phyloP scores from a whole-genome alignment of 495 filamentous ascomycete species.

The Articulospora tetracladia region DNA sequence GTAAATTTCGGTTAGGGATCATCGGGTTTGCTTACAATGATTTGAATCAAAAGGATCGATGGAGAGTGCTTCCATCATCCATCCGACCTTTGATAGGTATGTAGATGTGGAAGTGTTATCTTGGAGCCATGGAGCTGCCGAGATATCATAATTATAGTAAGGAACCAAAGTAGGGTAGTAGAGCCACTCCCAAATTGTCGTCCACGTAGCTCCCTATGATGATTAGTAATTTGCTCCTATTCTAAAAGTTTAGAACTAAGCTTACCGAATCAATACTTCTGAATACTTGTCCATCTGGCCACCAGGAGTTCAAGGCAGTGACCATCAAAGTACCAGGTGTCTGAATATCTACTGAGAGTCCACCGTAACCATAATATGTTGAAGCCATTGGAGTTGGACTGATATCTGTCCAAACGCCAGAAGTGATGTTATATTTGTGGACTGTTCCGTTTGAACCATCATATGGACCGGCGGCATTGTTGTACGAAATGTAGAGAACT shows the following conservation, averaged over 20 bases:
- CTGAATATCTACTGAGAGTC: conserved; percentile 48
- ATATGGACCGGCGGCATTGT: conserved; percentile 50
- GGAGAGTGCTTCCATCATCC: conserved; percentile 60
- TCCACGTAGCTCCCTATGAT: conserved; percentile 7
- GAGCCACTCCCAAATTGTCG: conserved; percentile 10
- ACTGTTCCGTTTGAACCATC: conserved; percentile 49
- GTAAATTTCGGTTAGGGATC: conserved; percentile 27
- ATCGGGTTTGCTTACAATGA: conserved; percentile 45
- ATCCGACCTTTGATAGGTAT: conserved; percentile 41
- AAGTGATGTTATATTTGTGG: conserved; percentile 46
- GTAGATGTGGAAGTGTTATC: conserved; percentile 24
- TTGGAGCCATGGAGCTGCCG: conserved; percentile 26
- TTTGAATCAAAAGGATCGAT: conserved; percentile 58
- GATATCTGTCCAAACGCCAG: conserved; percentile 49
- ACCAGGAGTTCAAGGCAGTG: conserved; percentile 54
- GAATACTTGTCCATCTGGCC: conserved; percentile 53
- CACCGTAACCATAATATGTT: conserved; percentile 50
- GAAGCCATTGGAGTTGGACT: conserved; percentile 41
- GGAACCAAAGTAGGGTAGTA: conserved; percentile 30
- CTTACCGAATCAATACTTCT: conserved; percentile 47
- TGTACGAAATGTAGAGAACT: conserved; percentile 51
- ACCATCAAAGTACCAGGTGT: conserved; percentile 53
- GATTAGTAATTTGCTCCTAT: not conserved
- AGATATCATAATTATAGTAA: conserved; percentile 33
- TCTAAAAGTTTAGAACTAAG: not conserved